Base-by-base conservation (phyloP, 176 grass and related monocot genomes). In the Aegilops sharonensis region DNA sequence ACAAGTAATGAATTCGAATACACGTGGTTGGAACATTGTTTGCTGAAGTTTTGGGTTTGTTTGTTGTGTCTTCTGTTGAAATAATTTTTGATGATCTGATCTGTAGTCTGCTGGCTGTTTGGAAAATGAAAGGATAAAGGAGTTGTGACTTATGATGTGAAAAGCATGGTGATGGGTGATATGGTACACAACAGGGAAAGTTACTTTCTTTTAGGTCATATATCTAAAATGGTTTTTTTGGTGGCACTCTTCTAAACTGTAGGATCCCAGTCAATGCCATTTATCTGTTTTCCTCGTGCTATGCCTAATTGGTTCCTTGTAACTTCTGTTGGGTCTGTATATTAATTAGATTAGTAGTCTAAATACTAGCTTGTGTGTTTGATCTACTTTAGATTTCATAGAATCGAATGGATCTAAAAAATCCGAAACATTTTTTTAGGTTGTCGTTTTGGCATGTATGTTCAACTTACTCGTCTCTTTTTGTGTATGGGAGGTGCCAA, bases 171-270 rank as follows among this genome's bases (percentile, higher is more conserved):
- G 30, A 45, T 20, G 72, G 20, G 43, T 52, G 52, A 20, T 77
- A 34, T 4, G 2, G 6, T 68, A 68, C 15, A 34, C 27, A 68
- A 50, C 79, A 50, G 27, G 9, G 64, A 9, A 50, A 13, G 4
- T 68, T 81, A 64, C 34, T 43, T 79, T 82, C 20, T 12, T 64
- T 82, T 17, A 82, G 30, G 30, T 82, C 6, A 54, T 36, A 56
- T 21, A 31, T 66, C 42, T 65, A 25, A 64, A 80, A 30, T 43
- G 36, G 27, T 27, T 79, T 45, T 5, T 80, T 80, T 9, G 60
- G 10, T 23, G 54, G 54, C 63, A 69, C 29, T 81, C 18, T 68
- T 81, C 43, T 54, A 21, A 66, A 69, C 42, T 35, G 18, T 34
- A 68, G 65, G 42, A 68, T 45, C 47, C 11, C 11, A 69, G 18